Evolutionary conservation across 2,329 filamentous ascomycete genomes (phyloP).

Genomic region (Grosmannia serpens): DNA sequence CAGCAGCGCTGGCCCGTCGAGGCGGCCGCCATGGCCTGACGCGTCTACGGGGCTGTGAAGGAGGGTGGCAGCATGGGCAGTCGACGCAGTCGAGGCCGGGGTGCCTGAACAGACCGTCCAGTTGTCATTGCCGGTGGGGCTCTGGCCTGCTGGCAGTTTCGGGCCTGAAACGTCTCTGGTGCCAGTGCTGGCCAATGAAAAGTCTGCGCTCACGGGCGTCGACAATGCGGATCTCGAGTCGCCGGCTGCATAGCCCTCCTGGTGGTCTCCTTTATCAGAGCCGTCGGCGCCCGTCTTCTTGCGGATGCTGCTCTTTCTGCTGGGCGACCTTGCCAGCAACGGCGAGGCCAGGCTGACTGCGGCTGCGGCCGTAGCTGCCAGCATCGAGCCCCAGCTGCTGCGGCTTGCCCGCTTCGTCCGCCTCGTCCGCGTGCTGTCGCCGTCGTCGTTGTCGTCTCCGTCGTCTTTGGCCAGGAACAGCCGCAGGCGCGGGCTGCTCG

Average conservation of each 20-base stretch:
- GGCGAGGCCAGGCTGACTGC: not conserved
- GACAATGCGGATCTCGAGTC: conserved; percentile 22
- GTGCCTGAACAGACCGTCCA: conserved; percentile 3
- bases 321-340: not conserved
- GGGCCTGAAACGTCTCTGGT: conserved; percentile 33
- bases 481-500: conserved; percentile 3
- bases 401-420: conserved; percentile 6
- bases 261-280: conserved; percentile 12
- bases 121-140: conserved; percentile 3
- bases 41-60: conserved; percentile 21
- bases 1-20: not conserved
- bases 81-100: no score
- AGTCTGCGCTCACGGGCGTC: conserved; percentile 19
- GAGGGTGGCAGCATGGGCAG: no score
- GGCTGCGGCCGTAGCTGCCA: conserved; percentile 3
- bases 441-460: conserved; percentile 1
- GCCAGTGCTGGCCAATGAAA: conserved; percentile 25
- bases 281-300: not conserved
- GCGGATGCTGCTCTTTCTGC: conserved; percentile 2
- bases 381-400: conserved; percentile 10
- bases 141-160: conserved; percentile 20
- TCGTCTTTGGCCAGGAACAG: not conserved
- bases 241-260: conserved; percentile 16
- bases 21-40: conserved; percentile 7
- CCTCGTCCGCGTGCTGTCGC: not conserved